Evolutionary conservation across 805 yeast species (phyloP), one percentile per base, ranked within the genome.

Genomic region (Candida tallmaniae): DNA sequence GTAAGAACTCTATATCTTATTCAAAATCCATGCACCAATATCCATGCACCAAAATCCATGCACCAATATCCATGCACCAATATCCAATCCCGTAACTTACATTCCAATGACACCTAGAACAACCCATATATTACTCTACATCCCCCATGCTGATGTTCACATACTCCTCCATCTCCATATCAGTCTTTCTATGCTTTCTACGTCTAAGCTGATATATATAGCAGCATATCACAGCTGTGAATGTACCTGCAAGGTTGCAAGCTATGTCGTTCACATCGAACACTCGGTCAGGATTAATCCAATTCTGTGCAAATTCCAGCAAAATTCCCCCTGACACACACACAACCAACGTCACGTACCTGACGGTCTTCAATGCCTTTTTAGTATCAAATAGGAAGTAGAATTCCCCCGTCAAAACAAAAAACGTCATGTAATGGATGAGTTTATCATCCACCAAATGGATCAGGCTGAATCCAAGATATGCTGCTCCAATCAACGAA

Each of bases 271-370:
- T 30, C 2, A 48, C 30, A 41, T 78, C 84, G 51, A 76, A 77
- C 0, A 55, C 54, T 34, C 84, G 47, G 3, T 40, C 46, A 1
- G 78, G 70, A 24, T 73, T 65, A 3, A 75, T 53, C 12, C 58
- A 6, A 12, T 65, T 64, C 43, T 78, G 84, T 1, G 66, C 35
- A 30, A 68, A 55, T 46, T 78, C 84, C 54, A 78, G 78, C 2
- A 60, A 58, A 3, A 76, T 48, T 10, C 73, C 58, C 0, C 69
- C 79, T 2, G 59, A 61, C 1, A 76, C 68, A 47, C 82, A 76
- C 3, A 63, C 44, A 0, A 59, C 11, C 6, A 72, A 40, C 0
- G 76, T 63, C 23, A 71, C 19, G 17, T 43, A 55, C 15, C 70
- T 42, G 13, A 62, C 36, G 8, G 48, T 42, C 38, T 56, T 53